Conservation (phyloP, 805 yeast genomes). For the Metschnikowia borealis region DNA sequence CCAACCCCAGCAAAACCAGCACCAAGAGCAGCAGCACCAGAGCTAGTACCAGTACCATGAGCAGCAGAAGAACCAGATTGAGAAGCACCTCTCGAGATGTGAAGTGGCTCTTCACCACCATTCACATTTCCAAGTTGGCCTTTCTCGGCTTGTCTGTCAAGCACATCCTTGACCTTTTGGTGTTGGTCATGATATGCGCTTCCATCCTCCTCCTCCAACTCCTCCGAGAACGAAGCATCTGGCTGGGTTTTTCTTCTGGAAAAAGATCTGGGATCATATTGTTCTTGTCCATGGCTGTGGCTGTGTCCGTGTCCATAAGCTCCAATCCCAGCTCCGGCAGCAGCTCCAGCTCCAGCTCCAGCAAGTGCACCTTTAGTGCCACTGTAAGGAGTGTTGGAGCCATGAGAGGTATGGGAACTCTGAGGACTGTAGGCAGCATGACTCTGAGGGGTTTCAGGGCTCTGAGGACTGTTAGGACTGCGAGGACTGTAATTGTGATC, state of each 20-base stretch:
- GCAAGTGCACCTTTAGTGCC: background rate
- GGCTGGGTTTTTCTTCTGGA: background rate
- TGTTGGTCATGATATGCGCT: slow-evolving; percentile 5
- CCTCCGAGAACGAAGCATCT: background rate
- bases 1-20: slow-evolving; percentile 2
- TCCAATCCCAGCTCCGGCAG: background rate
- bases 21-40: slow-evolving; percentile 7
- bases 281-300: too few relatives aligned
- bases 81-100: background rate
- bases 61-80: background rate
- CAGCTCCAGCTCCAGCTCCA: background rate
- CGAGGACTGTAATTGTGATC: background rate
- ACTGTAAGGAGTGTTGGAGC: background rate
- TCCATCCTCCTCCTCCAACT: slow-evolving; percentile 2
- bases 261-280: too few relatives aligned
- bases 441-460: background rate
- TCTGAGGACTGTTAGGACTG: background rate
- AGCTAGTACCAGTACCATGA: too few relatives aligned
- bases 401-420: background rate
- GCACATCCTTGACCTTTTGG: slow-evolving; percentile 3
- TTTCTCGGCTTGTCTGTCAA: background rate
- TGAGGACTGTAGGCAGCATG: background rate
- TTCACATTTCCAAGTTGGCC: slow-evolving; percentile 3
- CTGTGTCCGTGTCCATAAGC: background rate
- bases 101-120: background rate